Conservation (phyloP, 257 asterid species). For the Mentha longifolia region DNA sequence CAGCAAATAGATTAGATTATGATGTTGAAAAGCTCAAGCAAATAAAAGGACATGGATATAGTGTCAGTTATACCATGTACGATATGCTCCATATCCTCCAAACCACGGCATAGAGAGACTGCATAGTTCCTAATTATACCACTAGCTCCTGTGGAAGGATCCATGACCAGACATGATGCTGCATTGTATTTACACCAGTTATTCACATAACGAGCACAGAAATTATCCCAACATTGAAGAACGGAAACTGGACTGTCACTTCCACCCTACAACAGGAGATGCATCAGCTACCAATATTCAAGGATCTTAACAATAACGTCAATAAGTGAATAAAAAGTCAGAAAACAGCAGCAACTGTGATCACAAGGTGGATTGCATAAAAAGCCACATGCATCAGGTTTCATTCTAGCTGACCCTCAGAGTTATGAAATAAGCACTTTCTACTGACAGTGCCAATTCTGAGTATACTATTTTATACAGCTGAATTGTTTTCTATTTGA, state of each 20-base stretch:
- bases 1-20: constrained; percentile 22
- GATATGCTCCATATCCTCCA: constrained; percentile 82
- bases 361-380: constrained; percentile 1
- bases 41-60: constrained; percentile 24
- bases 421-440: constrained; percentile 9
- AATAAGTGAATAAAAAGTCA: constrained; percentile 1
- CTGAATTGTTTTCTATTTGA: neutral
- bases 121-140: constrained; percentile 76
- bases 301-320: constrained; percentile 33
- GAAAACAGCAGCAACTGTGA: constrained; percentile 1
- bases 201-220: constrained; percentile 63
- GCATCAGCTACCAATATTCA: constrained; percentile 33
- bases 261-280: constrained; percentile 60
- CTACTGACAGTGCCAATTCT: neutral
- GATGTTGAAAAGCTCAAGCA: constrained; percentile 29
- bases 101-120: constrained; percentile 76
- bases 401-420: neutral
- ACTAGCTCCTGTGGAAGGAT: constrained; percentile 73
- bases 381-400: neutral
- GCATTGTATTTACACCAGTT: constrained; percentile 82
- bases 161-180: constrained; percentile 75
- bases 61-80: constrained; percentile 55
- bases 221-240: constrained; percentile 74
- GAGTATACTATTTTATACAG: neutral
- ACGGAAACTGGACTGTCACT: constrained; percentile 66